Base-by-base conservation (phyloP, 345 rosid species). In the Brassica juncea region DNA sequence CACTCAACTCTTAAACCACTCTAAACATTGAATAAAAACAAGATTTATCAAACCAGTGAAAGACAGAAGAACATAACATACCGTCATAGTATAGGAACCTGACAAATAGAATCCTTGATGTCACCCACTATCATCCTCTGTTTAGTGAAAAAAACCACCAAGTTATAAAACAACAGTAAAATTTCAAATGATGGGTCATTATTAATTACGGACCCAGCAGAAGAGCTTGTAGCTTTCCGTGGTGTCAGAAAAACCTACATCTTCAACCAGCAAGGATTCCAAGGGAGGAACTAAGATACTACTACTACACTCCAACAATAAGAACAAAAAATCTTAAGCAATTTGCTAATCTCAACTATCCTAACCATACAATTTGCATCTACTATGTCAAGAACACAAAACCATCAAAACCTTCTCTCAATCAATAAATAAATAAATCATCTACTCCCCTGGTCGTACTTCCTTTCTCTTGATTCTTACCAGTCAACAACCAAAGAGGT, bases 31-130 rank as follows among this genome's bases (percentile, higher is more conserved):
- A 52, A 5, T 21, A 19, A 19, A 14, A 9, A 5, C 5, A 3
- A 15, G 63, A 63, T 52, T 2, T 7, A 23, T 23, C 52, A 62
- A 19, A 58, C 59, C 67, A 11, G 2, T 25, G 66, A 27, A 76
- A 77, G 39, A 42, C 49, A 77, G 8, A 19, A 2, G 21, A 44
- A n/a, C 30, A 35, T 57, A 54, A 54, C 32, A 71, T 72, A 94
- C 99, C 97, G 81, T 94, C 97, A 81, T 90, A 94, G 95, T 91
- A 82, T 94, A 14, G 99, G 97, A 35, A 92, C 99, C 65, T 97
- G 89, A 66, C 95, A 94, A 19, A 94, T 94, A 14, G 91, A 87
- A 83, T 92, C 97, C 86, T 92, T 94, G 82, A 94, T 87, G 80
- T 92, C 99, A 83, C 95, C 82, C 10, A 91, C 99, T 73, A 94